Evolutionary conservation across 768 basidiomycete species (phyloP).

Genomic region (Russula dissimulans): DNA sequence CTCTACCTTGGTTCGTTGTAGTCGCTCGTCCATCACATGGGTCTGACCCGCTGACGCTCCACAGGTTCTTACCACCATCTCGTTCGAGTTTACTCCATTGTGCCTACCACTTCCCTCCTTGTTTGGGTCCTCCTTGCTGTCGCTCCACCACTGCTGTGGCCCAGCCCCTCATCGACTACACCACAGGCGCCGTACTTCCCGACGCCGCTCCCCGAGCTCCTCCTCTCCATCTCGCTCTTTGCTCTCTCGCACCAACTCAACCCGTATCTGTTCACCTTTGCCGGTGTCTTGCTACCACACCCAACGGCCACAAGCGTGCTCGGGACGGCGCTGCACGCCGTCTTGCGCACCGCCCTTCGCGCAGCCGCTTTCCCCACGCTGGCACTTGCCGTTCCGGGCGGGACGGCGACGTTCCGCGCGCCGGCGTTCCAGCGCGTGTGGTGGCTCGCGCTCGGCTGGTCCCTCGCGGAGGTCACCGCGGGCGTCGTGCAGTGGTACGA

Average conservation of each 20-base stretch:
- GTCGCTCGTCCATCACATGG: background rate
- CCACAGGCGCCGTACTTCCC: slow-evolving; percentile 44
- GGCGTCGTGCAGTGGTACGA: slow-evolving; percentile 65
- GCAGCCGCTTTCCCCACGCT: slow-evolving; percentile 46
- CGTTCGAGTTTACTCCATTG: slow-evolving; percentile 38
- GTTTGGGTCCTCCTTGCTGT: slow-evolving; percentile 42
- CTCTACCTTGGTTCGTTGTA: slow-evolving; percentile 16
- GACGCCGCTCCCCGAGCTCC: slow-evolving; percentile 55
- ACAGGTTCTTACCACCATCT: slow-evolving; percentile 56
- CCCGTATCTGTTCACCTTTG: slow-evolving; percentile 36
- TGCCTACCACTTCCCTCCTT: slow-evolving; percentile 27
- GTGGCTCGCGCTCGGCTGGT: slow-evolving; percentile 75
- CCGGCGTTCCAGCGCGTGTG: slow-evolving; percentile 57
- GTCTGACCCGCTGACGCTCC: background rate
- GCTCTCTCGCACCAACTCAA: slow-evolving; percentile 47
- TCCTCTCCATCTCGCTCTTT: slow-evolving; percentile 55
- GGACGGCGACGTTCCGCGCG: slow-evolving; percentile 44
- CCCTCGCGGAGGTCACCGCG: slow-evolving; percentile 54
- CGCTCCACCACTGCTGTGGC: slow-evolving; percentile 42
- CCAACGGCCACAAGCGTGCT: slow-evolving; percentile 30
- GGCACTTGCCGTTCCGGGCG: slow-evolving; percentile 38
- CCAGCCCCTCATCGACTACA: slow-evolving; percentile 22
- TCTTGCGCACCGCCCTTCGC: slow-evolving; percentile 45
- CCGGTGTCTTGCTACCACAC: slow-evolving; percentile 25
- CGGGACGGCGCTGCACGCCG: slow-evolving; percentile 38